Base-by-base conservation (phyloP, 441 rosid genomes). In the Daphne laureola region DNA sequence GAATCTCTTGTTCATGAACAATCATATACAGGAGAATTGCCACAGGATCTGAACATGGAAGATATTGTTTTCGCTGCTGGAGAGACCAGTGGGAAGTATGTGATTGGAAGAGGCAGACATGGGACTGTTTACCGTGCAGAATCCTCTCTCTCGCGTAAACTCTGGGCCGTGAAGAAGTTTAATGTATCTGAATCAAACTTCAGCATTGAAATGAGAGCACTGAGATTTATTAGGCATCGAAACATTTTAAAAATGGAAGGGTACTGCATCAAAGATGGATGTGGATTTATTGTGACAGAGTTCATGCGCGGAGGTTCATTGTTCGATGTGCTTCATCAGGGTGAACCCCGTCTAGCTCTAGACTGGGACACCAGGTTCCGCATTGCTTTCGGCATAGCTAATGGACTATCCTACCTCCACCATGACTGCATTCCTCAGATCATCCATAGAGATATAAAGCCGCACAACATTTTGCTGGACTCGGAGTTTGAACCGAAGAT, bases 61-160 rank as follows among this genome's bases (percentile, higher is more conserved):
- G 74, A 74, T 52, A 50, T 77, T 45, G 58, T 67, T 62, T 47
- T 70, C 9, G 78, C 73, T 5, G 63, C 75, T 1, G 64, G 66
- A 51, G 71, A 72, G 49, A 70, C 62, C 54, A 65, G 56, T 49
- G 78, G 76, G 49, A 73, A 58, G 47, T 66, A 62, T 45, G 67
- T 80, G 42, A 74, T 80, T 5, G 80, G 86, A 11, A 74, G 78
- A 46, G 82, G 86, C 18, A 72, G 60, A 55, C 81, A 74, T 41
- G 82, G 86, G n/a, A 72, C 66, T 12, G 80, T 74, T 38, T 80
- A 70, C 58, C 41, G 69, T 41, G 71, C 77, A 54, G 67, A 46
- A 60, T 45, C 76, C 4, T 53, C 59, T 5, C 61, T 57, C 57
- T 18, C 64, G 5, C 41, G 71, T 26, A 68, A 62, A 46, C 63